Base-by-base conservation (phyloP, 83 land plant genomes). In the Thuja plicata region DNA sequence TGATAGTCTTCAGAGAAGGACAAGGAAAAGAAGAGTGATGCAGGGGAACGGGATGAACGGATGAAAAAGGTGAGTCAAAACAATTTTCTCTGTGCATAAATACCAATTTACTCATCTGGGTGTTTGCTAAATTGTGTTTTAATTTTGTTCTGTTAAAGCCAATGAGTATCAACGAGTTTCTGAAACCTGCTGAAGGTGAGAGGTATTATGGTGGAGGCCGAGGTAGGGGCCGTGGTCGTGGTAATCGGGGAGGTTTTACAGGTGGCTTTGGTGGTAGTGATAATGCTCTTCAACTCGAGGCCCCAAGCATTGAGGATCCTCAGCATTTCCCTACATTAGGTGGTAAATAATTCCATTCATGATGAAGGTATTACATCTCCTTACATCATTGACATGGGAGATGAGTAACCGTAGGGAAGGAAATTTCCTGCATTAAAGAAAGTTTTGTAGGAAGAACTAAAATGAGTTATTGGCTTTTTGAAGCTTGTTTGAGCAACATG, bases 161-260 rank as follows among this genome's bases (percentile, higher is more conserved):
- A 83, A 89, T 95, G 13, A 95, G 93, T 91, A 95, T 95, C 78
- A 93, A 89, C 91, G 95, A 94, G 76, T 96, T 94, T 86, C 86
- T 96, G 87, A 94, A 92, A 90, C 95, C 97, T 38, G 95, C 92
- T 27, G 95, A 93, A 16, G 97, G 97, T 12, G 95, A 92, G 74
- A 85, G 70, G 83, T 86, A 62, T 85, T 91, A 92, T 71, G 40
- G 54, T 70, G 71, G 43, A 88, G 87, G 91, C 34, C 88, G 92
- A 38, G 90, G 93, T 19, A 83, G 95, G 30, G 93, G 94, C 16
- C 89, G 94, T 73, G 94, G 95, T 12, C 91, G 92, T 78, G 92
- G 92, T 34, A 90, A 43, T 54, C 91, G 91, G 86, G 94, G 94
- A 41, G 90, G 91, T 34, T 52, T 34, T 41, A 55, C 90, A 87